phyloP scores from a whole-genome alignment of 1,139 yeast genomes.

The Pichiaceae sp. region DNA sequence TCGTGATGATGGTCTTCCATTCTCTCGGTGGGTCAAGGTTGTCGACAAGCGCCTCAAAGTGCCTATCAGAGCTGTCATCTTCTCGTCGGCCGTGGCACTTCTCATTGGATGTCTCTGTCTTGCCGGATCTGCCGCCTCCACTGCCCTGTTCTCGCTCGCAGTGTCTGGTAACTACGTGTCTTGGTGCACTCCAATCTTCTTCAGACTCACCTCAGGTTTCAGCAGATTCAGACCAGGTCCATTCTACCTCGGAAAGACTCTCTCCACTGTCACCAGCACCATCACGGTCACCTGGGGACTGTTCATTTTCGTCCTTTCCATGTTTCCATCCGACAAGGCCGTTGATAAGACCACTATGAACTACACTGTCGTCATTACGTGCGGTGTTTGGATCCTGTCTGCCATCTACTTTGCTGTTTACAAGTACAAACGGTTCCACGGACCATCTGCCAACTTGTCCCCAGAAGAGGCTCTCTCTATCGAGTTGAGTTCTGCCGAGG shows the following conservation, averaged over 20 bases:
- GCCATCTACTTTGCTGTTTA: conserved; percentile 35
- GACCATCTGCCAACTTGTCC: conserved; percentile 36
- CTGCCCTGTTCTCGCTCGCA: conserved; percentile 38
- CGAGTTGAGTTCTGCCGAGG: too few relatives aligned
- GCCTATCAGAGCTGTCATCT: conserved; percentile 56
- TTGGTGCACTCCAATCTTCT: conserved; percentile 36
- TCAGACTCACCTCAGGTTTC: conserved; percentile 36
- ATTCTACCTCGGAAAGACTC: conserved; percentile 24
- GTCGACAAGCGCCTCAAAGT: conserved; percentile 47
- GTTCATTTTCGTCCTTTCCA: conserved; percentile 29
- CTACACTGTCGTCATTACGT: conserved; percentile 51
- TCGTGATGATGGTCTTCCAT: conserved; percentile 42
- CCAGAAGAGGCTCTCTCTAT: conserved; percentile 7
- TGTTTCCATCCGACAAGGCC: conserved; percentile 30
- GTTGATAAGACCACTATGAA: conserved; percentile 42
- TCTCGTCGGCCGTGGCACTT: conserved; percentile 41
- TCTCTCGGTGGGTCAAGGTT: conserved; percentile 39
- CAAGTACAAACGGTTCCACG: conserved; percentile 39
- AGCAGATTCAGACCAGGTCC: conserved; percentile 28
- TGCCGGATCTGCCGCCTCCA: conserved; percentile 29
- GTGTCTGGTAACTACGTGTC: conserved; percentile 38
- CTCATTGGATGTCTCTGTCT: conserved; percentile 30
- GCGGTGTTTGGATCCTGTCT: conserved; percentile 39
- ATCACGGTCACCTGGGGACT: conserved; percentile 31
- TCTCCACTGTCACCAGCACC: conserved; percentile 25